These are phyloP conservation scores for Lipomyces oligophaga DNA, from an alignment of 805 yeast genomes.

Conservation along the genomic window DNA sequence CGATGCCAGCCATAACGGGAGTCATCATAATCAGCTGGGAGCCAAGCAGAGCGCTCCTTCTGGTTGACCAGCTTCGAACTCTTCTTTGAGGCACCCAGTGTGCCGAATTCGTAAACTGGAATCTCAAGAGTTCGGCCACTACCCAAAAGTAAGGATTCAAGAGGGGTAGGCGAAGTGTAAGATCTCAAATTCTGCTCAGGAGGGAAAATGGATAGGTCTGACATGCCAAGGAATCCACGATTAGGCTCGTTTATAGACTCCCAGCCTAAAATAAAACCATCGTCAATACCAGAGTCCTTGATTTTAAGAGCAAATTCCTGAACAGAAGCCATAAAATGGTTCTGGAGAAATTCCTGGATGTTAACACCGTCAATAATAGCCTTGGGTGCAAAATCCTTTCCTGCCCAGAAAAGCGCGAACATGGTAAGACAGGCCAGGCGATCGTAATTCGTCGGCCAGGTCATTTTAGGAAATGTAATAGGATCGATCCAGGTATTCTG, in stretches of 20 bases:
- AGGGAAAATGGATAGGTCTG: slow-evolving; percentile 51
- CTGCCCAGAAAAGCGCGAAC: slow-evolving; percentile 84
- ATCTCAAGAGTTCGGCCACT: slow-evolving; percentile 69
- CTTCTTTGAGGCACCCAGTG: slow-evolving; percentile 70
- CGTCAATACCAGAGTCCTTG: slow-evolving; percentile 44
- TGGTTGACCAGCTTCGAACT: slow-evolving; percentile 62
- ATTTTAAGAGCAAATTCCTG: slow-evolving; percentile 45
- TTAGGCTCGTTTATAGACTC: slow-evolving; percentile 87
- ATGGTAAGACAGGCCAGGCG: slow-evolving; percentile 71
- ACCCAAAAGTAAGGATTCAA: slow-evolving; percentile 70
- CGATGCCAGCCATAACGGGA: slow-evolving; percentile 67
- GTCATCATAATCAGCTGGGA: slow-evolving; percentile 53
- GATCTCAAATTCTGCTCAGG: slow-evolving; percentile 59
- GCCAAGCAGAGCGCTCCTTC: slow-evolving; percentile 66
- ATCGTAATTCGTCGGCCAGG: slow-evolving; percentile 86
- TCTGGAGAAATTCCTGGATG: slow-evolving; percentile 74
- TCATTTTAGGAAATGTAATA: slow-evolving; percentile 66
- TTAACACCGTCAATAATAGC: slow-evolving; percentile 65
- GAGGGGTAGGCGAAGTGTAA: slow-evolving; percentile 79
- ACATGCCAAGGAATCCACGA: slow-evolving; percentile 64
- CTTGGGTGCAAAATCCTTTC: slow-evolving; percentile 70
- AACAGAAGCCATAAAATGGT: slow-evolving; percentile 56
- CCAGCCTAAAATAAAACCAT: slow-evolving; percentile 67
- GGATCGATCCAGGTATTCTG: slow-evolving; percentile 57
- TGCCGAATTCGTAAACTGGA: slow-evolving; percentile 64